Evolutionary conservation across 768 basidiomycete species (phyloP).

Genomic region (Calvatia gigantea): DNA sequence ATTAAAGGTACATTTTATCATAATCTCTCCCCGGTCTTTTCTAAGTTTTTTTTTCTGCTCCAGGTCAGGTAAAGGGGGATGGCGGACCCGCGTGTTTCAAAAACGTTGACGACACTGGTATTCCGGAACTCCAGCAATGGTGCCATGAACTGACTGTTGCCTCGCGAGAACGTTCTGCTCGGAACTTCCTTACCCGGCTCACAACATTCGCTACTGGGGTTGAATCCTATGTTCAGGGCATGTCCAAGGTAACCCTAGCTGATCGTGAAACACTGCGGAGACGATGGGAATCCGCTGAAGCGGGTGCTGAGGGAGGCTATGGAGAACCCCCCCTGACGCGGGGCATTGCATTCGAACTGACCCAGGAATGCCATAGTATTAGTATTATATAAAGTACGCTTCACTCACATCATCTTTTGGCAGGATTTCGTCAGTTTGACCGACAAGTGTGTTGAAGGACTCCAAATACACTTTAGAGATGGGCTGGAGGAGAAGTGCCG

Average conservation of each 20-base stretch:
- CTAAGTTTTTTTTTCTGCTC: not conserved
- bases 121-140: constrained; percentile 56
- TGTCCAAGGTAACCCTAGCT: constrained; percentile 45
- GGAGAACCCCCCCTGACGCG: constrained; percentile 17
- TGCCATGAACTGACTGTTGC: constrained; percentile 51
- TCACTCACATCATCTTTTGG: not conserved
- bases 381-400: not conserved
- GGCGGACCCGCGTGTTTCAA: constrained; percentile 55
- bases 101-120: constrained; percentile 47
- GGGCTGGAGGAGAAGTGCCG: constrained; percentile 59
- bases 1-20: constrained; percentile 38
- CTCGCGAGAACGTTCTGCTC: constrained; percentile 45
- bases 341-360: constrained; percentile 45
- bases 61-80: constrained; percentile 59
- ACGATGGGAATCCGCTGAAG: constrained; percentile 46
- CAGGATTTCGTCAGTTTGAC: constrained; percentile 47
- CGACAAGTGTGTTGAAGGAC: constrained; percentile 39
- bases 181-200: constrained; percentile 44
- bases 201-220: constrained; percentile 46
- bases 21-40: not conserved
- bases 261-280: constrained; percentile 49
- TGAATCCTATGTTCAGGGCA: constrained; percentile 44
- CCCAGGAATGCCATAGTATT: constrained; percentile 26
- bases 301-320: constrained; percentile 10
- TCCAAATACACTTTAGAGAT: constrained; percentile 47